phyloP scores from a whole-genome alignment of 1,139 yeast genomes.

The Suhomyces panamericanus region DNA sequence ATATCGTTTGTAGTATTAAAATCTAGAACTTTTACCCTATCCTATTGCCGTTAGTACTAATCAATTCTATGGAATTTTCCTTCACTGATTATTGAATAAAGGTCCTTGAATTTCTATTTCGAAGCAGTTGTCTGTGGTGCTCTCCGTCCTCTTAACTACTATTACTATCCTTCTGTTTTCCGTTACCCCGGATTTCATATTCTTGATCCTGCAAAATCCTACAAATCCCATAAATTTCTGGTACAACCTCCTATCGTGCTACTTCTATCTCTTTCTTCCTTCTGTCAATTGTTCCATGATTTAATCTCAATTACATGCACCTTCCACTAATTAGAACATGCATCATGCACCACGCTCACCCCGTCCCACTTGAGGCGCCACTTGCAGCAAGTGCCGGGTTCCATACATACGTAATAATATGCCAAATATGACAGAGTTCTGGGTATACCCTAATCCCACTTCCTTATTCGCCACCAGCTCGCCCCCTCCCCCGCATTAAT shows the following conservation, averaged over 20 bases:
- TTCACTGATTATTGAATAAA: too few species aligned
- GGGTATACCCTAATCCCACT: background rate
- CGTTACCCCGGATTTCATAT: too few species aligned
- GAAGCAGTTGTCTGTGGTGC: too few species aligned
- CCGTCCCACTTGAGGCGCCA: background rate
- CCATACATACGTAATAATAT: background rate
- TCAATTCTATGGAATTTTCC: too few species aligned
- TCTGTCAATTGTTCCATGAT: background rate
- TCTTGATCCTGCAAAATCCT: too few species aligned
- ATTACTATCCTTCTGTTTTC: too few species aligned
- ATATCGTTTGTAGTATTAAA: too few species aligned
- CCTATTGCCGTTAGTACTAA: too few species aligned
- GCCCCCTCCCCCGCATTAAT: background rate
- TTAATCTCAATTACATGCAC: background rate
- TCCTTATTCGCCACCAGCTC: background rate
- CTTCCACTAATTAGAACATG: background rate
- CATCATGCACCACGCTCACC: background rate
- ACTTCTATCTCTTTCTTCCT: background rate
- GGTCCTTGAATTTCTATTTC: too few species aligned
- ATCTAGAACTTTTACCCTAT: too few species aligned
- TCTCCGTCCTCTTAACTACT: too few species aligned
- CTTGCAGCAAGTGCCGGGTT: background rate
- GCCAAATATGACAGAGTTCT: background rate
- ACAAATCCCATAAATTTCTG: too few species aligned
- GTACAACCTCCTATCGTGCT: background rate